Percentiles rank a stretch among this genome's conserved stretches.
Conservation (phyloP, 768 basidiomycete genomes). For the Chiua virens region DNA sequence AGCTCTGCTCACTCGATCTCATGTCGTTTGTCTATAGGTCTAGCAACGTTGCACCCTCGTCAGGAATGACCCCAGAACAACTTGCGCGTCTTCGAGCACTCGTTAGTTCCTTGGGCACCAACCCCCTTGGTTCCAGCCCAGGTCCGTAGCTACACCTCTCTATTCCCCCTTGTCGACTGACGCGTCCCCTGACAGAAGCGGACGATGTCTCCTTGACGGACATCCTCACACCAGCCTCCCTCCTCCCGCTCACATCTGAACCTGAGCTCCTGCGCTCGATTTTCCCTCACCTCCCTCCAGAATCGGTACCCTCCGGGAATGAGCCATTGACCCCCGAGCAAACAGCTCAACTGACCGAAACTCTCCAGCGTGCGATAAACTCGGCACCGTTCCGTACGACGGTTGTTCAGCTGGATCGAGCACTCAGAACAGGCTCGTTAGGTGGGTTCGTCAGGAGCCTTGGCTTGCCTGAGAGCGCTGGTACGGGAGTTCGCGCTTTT, state of each 20-base stretch:
- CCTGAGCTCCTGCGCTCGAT: constrained; percentile 68
- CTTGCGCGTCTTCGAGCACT: constrained; percentile 61
- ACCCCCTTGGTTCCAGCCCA: constrained; percentile 17
- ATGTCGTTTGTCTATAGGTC: constrained; percentile 3
- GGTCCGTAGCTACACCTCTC: constrained; percentile 8
- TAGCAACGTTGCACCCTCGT: constrained; percentile 4
- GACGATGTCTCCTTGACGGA: constrained; percentile 68
- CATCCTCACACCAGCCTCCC: constrained; percentile 71
- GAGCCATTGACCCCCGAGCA: constrained; percentile 23
- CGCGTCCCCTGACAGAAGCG: constrained; percentile 13
- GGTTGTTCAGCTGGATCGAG: constrained; percentile 80
- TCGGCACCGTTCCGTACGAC: constrained; percentile 83
- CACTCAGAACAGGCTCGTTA: constrained; percentile 77
- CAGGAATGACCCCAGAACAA: constrained; percentile 56
- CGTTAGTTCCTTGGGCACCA: constrained; percentile 45
- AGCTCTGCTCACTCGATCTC: not conserved
- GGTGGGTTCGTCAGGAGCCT: constrained; percentile 73
- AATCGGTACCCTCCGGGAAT: constrained; percentile 72
- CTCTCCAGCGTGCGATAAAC: constrained; percentile 70
- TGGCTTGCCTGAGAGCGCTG: constrained; percentile 85
- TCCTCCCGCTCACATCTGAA: constrained; percentile 63
- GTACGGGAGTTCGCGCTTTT: constrained; percentile 74
- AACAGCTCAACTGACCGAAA: constrained; percentile 40
- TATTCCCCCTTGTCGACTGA: not conserved
- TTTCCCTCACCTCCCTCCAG: constrained; percentile 77